Evolutionary conservation across 106 monocot species (phyloP).

Genomic region (Cymbidium sinense): DNA sequence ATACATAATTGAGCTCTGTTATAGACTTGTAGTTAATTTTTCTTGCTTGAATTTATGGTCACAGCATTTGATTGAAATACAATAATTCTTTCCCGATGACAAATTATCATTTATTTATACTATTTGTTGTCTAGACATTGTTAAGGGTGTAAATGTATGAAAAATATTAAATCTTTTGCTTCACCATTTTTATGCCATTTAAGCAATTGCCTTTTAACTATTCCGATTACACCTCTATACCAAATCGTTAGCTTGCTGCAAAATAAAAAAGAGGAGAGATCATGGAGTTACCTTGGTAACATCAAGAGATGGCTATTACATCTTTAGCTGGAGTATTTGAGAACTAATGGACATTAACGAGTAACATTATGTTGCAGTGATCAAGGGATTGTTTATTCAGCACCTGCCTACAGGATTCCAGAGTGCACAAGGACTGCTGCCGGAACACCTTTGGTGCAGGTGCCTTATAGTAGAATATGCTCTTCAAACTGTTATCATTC

Average conservation of each 20-base stretch:
- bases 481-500: not conserved
- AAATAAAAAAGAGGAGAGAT: not conserved
- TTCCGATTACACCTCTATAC: not conserved
- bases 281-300: not conserved
- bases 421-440: conserved; percentile 86
- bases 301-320: not conserved
- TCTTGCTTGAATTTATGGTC: not conserved
- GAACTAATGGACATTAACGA: not conserved
- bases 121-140: not conserved
- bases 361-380: conserved; percentile 53
- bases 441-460: conserved; percentile 93
- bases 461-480: conserved; percentile 8
- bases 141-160: too few species aligned
- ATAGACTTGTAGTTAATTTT: not conserved
- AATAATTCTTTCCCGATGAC: not conserved
- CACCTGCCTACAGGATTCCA: conserved; percentile 90
- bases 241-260: not conserved
- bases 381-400: conserved; percentile 84
- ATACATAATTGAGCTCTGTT: not conserved
- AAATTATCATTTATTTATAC: not conserved
- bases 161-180: not conserved
- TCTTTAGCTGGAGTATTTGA: not conserved
- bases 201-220: not conserved
- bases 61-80: not conserved
- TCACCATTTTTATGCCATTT: not conserved